Percentiles rank a stretch among this genome's conserved stretches.
These are phyloP conservation scores for Cryptosporidium canis DNA, from an alignment of 169 alveolate genomes.

Conservation along the genomic window DNA sequence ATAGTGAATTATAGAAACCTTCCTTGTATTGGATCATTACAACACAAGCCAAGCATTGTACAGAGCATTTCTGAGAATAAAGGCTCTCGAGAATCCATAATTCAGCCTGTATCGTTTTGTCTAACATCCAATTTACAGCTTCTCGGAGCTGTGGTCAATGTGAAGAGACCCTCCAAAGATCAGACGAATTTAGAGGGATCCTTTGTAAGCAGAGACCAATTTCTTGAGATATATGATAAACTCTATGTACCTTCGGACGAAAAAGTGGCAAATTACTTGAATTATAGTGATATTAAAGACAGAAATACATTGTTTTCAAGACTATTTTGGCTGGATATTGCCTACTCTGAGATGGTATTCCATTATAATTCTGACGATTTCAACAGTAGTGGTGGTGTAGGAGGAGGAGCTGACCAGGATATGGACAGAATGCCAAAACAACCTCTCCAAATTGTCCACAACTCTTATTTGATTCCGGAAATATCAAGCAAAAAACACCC, in stretches of 20 bases:
- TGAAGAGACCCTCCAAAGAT: not conserved
- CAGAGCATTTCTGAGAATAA: not conserved
- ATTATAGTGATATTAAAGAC: not conserved
- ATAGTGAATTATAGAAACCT: conserved; percentile 4
- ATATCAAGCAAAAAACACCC: not conserved
- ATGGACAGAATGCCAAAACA: not conserved
- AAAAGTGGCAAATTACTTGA: not conserved
- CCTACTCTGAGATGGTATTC: conserved; percentile 8
- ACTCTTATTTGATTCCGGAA: not conserved
- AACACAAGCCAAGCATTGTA: not conserved
- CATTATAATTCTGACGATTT: not conserved
- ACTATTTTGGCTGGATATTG: conserved; percentile 51
- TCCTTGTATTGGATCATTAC: conserved; percentile 34
- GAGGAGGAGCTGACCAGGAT: not conserved
- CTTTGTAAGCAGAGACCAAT: conserved; percentile 21
- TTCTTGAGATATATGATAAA: not conserved
- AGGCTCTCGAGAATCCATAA: not conserved
- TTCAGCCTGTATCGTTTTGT: conserved; percentile 51
- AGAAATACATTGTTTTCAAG: conserved; percentile 17
- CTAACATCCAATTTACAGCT: not conserved
- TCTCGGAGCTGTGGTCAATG: conserved; percentile 35
- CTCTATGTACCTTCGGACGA: conserved; percentile 23
- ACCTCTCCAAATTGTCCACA: not conserved
- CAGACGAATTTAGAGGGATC: not conserved
- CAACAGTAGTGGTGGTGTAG: not conserved